A percentile compares a stretch with the other conserved stretches of the same genome.
Conservation (phyloP, 1,284 basidiomycete genomes). For the Cutaneotrichosporon arboriforme region DNA sequence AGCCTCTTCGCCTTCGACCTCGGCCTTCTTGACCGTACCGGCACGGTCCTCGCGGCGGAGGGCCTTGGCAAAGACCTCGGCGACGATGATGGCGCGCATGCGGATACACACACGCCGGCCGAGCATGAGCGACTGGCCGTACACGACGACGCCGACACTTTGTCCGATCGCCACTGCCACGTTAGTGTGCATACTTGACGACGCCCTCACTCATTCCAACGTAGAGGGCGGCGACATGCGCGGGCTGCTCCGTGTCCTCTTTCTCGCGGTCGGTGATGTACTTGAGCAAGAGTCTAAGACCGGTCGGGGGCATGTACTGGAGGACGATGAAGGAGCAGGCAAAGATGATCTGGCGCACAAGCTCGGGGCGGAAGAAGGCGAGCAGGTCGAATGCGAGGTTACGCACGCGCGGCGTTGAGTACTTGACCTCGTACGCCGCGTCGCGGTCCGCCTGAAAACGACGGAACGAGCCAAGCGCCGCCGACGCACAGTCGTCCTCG, state of each 20-base stretch:
- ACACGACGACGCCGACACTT: slow-evolving; percentile 43
- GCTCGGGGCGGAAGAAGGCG: slow-evolving; percentile 27
- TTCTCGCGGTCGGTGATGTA: slow-evolving; percentile 46
- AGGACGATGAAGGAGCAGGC: slow-evolving; percentile 48
- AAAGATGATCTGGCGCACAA: slow-evolving; percentile 43
- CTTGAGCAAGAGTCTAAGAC: slow-evolving; percentile 51
- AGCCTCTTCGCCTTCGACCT: slow-evolving; percentile 7
- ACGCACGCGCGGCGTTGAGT: slow-evolving; percentile 28
- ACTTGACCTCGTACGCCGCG: slow-evolving; percentile 17
- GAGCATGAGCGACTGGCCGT: slow-evolving; percentile 50
- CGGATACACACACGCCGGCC: slow-evolving; percentile 52
- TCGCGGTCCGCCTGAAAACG: slow-evolving; percentile 30
- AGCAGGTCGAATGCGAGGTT: slow-evolving; percentile 43
- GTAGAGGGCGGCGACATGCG: slow-evolving; percentile 53
- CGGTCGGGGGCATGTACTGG: slow-evolving; percentile 51
- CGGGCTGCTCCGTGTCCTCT: slow-evolving; percentile 34
- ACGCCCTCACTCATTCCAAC: slow-evolving; percentile 36
- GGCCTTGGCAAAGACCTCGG: slow-evolving; percentile 55
- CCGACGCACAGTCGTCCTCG: slow-evolving; percentile 52
- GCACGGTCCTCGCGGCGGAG: slow-evolving; percentile 51
- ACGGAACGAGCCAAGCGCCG: slow-evolving; percentile 47
- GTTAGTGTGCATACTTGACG: neutral
- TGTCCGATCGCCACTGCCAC: slow-evolving; percentile 49
- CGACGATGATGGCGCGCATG: slow-evolving; percentile 51
- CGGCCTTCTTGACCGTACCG: slow-evolving; percentile 35